phyloP scores from a whole-genome alignment of 495 filamentous ascomycete genomes.

The Cercophora scortea region DNA sequence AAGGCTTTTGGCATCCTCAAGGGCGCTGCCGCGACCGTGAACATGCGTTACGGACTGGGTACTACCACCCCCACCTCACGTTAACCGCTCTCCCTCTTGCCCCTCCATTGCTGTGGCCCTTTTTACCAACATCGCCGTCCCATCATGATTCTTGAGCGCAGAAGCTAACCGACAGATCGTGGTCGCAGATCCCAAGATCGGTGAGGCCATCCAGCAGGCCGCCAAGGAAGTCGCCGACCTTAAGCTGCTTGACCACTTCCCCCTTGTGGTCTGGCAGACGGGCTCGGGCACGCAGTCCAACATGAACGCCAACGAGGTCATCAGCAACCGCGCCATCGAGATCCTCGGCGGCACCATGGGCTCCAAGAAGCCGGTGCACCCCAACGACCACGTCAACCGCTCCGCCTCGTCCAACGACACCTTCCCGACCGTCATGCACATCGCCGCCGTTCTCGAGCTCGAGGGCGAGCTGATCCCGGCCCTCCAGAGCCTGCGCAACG shows the following conservation, averaged over 20 bases:
- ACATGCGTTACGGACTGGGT: constrained; percentile 94
- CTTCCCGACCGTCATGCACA: constrained; percentile 99
- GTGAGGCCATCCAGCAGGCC: constrained; percentile 88
- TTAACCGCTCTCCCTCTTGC: constrained; percentile 9
- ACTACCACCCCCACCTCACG: constrained; percentile 20
- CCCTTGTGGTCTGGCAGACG: constrained; percentile 98
- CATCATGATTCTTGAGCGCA: not conserved
- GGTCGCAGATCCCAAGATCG: constrained; percentile 72
- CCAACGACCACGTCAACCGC: constrained; percentile 99
- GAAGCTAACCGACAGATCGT: constrained; percentile 7
- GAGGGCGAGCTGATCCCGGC: constrained; percentile 78
- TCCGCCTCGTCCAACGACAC: constrained; percentile 98
- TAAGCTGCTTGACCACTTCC: constrained; percentile 96
- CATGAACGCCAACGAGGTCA: constrained; percentile 99
- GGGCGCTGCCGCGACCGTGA: constrained; percentile 91
- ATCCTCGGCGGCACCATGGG: constrained; percentile 92
- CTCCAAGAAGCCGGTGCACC: constrained; percentile 95
- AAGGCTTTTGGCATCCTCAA: constrained; percentile 96
- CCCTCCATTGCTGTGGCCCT: too few species aligned
- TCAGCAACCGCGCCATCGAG: constrained; percentile 98
- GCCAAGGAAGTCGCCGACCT: constrained; percentile 87
- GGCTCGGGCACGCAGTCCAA: constrained; percentile 98
- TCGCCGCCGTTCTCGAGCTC: constrained; percentile 90
- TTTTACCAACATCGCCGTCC: too few species aligned
- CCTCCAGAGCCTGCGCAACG: constrained; percentile 70